A percentile compares a stretch with the other conserved stretches of the same genome.
These are phyloP conservation scores for Litsea cubeba DNA, from an alignment of 164 flowering plant species.

Conservation along the genomic window DNA sequence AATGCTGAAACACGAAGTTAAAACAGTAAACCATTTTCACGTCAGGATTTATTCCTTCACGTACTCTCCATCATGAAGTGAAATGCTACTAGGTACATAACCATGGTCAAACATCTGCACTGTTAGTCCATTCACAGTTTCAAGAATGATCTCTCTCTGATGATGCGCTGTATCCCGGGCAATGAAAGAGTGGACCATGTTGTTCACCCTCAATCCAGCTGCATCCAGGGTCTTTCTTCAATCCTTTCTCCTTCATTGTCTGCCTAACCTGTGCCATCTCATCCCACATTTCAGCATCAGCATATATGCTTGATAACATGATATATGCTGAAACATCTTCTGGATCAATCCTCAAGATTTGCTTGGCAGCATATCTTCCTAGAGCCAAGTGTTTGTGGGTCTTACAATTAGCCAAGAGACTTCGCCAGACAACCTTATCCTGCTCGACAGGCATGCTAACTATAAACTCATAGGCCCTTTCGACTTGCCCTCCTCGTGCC, in stretches of 20 bases:
- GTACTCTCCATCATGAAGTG: not conserved
- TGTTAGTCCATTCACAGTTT: slow-evolving; percentile 21
- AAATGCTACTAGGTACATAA: slow-evolving; percentile 18
- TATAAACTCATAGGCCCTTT: slow-evolving; percentile 33
- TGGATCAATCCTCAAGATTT: slow-evolving; percentile 33
- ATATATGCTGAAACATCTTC: slow-evolving; percentile 39
- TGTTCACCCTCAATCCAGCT: slow-evolving; percentile 45
- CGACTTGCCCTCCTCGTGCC: slow-evolving; percentile 31
- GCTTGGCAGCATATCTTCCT: slow-evolving; percentile 34
- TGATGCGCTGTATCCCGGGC: slow-evolving; percentile 14
- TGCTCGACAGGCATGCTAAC: slow-evolving; percentile 15
- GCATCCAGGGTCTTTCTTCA: slow-evolving; percentile 43
- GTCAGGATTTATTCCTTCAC: not conserved
- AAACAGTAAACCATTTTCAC: not conserved
- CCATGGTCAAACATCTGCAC: slow-evolving; percentile 29
- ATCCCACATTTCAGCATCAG: slow-evolving; percentile 40
- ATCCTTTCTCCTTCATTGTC: slow-evolving; percentile 28
- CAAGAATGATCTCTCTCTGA: slow-evolving; percentile 13
- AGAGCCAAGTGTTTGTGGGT: slow-evolving; percentile 26
- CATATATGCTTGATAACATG: slow-evolving; percentile 38
- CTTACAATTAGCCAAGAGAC: slow-evolving; percentile 37
- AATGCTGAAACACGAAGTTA: too few species aligned
- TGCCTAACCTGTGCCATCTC: slow-evolving; percentile 29
- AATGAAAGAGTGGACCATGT: slow-evolving; percentile 21
- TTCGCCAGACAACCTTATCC: slow-evolving; percentile 41